Conservation (phyloP, 202 grass and related monocot species). For the Cymbopogon flexuosus region DNA sequence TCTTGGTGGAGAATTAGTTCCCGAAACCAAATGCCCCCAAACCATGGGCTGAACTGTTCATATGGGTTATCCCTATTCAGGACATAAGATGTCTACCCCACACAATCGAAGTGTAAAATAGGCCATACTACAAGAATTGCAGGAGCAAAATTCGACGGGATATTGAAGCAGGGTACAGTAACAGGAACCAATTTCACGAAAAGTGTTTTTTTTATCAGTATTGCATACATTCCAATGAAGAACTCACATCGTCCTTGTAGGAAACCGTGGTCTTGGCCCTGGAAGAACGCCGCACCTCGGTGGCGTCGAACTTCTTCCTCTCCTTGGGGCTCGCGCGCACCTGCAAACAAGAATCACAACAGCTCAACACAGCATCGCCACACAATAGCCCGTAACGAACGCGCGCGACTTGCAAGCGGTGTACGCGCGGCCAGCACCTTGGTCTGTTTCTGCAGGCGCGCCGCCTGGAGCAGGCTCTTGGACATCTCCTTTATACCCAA, state of each 20-base stretch:
- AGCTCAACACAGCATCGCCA: background rate
- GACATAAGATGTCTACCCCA: background rate
- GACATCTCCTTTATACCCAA: conserved; percentile 89
- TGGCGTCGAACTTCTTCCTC: conserved; percentile 55
- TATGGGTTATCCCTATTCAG: background rate
- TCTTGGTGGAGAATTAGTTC: background rate
- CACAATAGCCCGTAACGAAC: background rate
- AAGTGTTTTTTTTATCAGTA: background rate
- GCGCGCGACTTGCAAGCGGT: background rate
- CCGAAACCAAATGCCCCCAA: background rate
- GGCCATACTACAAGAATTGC: background rate
- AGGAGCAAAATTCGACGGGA: background rate
- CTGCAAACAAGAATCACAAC: conserved; percentile 31
- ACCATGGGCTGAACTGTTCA: background rate
- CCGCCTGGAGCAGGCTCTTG: conserved; percentile 67
- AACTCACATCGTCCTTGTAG: conserved; percentile 78
- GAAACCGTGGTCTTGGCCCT: conserved; percentile 62
- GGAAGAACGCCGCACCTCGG: conserved; percentile 83
- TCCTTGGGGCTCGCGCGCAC: conserved; percentile 54
- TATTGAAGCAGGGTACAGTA: background rate
- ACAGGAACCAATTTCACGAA: background rate
- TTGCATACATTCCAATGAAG: background rate
- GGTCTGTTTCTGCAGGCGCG: conserved; percentile 60
- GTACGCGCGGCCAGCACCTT: conserved; percentile 15
- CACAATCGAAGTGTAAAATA: background rate